phyloP scores from a whole-genome alignment of 805 yeast genomes.

The Debaryomyces tyrocola region DNA sequence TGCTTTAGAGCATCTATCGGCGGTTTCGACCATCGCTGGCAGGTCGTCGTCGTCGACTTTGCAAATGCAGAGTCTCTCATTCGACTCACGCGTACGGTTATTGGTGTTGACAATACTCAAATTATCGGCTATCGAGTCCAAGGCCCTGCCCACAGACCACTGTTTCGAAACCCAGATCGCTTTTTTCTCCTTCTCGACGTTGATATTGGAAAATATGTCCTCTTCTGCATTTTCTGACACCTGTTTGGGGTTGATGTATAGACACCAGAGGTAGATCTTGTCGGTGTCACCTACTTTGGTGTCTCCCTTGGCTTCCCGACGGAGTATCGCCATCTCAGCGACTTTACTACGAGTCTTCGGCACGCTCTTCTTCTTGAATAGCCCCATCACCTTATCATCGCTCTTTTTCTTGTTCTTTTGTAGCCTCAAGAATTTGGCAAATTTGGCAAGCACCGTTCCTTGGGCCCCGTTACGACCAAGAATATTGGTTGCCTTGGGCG shows the following conservation, averaged over 20 bases:
- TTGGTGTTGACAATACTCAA: slow-evolving; percentile 51
- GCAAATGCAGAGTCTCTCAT: slow-evolving; percentile 50
- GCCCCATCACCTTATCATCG: slow-evolving; percentile 6
- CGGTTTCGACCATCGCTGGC: slow-evolving; percentile 27
- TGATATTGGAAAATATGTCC: slow-evolving; percentile 20
- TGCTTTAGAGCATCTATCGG: slow-evolving; percentile 39
- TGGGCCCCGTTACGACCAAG: slow-evolving; percentile 24
- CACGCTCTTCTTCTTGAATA: neutral
- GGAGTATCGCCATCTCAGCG: slow-evolving; percentile 36
- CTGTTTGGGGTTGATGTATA: slow-evolving; percentile 33
- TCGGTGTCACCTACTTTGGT: slow-evolving; percentile 40
- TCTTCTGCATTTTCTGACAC: slow-evolving; percentile 20
- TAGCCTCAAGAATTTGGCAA: slow-evolving; percentile 25
- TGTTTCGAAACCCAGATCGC: slow-evolving; percentile 50
- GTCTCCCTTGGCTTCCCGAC: slow-evolving; percentile 54
- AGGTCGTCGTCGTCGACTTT: slow-evolving; percentile 28
- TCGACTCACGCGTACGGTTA: slow-evolving; percentile 41
- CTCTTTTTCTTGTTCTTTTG: slow-evolving; percentile 15
- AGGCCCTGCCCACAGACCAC: slow-evolving; percentile 61
- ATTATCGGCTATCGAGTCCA: slow-evolving; percentile 52
- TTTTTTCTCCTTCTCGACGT: slow-evolving; percentile 24
- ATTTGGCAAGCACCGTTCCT: slow-evolving; percentile 27
- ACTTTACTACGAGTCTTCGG: slow-evolving; percentile 10
- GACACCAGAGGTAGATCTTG: slow-evolving; percentile 50
- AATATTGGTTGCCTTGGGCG: slow-evolving; percentile 24